Evolutionary conservation across 768 basidiomycete genomes (phyloP).

Genomic region (Solioccasus polychromus): DNA sequence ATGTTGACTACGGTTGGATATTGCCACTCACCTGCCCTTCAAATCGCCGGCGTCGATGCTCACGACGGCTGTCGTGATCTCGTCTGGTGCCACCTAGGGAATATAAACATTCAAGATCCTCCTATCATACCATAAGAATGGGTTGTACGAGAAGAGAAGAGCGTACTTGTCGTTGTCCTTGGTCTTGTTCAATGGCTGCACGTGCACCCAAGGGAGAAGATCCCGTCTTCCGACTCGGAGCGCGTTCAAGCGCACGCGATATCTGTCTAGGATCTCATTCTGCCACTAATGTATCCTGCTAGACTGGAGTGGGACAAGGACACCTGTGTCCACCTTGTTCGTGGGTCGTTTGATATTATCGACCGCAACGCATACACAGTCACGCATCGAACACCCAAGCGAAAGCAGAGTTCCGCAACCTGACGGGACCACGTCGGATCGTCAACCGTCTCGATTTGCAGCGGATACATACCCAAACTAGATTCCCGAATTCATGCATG

Average conservation of each 20-base stretch:
- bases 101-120: slow-evolving; percentile 90
- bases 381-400: slow-evolving; percentile 77
- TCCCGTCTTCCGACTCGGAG: slow-evolving; percentile 71
- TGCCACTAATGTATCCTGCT: background rate
- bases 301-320: too few species aligned
- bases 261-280: slow-evolving; percentile 75
- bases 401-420: slow-evolving; percentile 84
- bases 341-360: slow-evolving; percentile 91
- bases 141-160: background rate
- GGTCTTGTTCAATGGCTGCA: slow-evolving; percentile 65
- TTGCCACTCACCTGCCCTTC: slow-evolving; percentile 23
- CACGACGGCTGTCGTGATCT: slow-evolving; percentile 77
- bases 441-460: too few species aligned
- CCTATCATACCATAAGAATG: slow-evolving; percentile 38
- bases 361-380: slow-evolving; percentile 95
- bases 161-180: slow-evolving; percentile 63
- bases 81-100: slow-evolving; percentile 89
- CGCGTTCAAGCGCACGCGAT: slow-evolving; percentile 83
- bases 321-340: slow-evolving; percentile 84
- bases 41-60: slow-evolving; percentile 28
- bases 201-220: slow-evolving; percentile 80
- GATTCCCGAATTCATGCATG: slow-evolving; percentile 73
- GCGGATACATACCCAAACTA: slow-evolving; percentile 64
- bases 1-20: slow-evolving; percentile 1
- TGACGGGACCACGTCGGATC: slow-evolving; percentile 28